phyloP scores from a whole-genome alignment of 495 filamentous ascomycete species.

The Cryomyces minteri region DNA sequence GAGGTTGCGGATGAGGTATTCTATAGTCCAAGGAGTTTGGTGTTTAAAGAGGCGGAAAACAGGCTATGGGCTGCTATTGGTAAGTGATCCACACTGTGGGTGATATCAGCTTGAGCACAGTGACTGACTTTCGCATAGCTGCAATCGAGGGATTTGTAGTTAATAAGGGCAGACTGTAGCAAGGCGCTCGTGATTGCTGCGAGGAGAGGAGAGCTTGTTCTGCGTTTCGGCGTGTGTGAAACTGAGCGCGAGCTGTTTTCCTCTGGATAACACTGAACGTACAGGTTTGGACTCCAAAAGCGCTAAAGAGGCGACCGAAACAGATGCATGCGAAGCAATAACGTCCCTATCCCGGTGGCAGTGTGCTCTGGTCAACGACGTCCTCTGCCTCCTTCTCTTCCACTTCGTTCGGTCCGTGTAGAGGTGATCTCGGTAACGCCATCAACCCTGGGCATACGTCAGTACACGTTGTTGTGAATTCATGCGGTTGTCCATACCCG shows the following conservation, averaged over 20 bases:
- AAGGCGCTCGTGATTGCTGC: constrained; percentile 2
- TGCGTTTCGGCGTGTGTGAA: no score
- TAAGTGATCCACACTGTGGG: constrained; percentile 15
- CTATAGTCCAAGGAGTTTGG: constrained; percentile 61
- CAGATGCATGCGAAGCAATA: neutral
- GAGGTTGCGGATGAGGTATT: constrained; percentile 93
- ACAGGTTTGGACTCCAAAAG: no score
- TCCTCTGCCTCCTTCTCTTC: constrained; percentile 77
- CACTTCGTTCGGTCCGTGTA: constrained; percentile 49
- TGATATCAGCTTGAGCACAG: neutral
- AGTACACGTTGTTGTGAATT: neutral
- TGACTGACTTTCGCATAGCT: no score
- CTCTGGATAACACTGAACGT: no score
- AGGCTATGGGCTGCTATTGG: constrained; percentile 74
- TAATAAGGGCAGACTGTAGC: constrained; percentile 60
- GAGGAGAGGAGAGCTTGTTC: neutral
- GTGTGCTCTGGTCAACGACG: constrained; percentile 78
- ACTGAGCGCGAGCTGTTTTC: no score
- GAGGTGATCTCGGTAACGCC: constrained; percentile 85
- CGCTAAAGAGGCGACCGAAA: neutral
- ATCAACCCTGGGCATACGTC: constrained; percentile 44
- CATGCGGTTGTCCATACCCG: constrained; percentile 21
- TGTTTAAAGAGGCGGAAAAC: constrained; percentile 90
- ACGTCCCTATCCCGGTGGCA: constrained; percentile 66
- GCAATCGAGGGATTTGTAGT: constrained; percentile 80